Evolutionary conservation across 768 basidiomycete species (phyloP), one percentile per base, ranked within the genome.

Genomic region (Leccinum rimulosum): DNA sequence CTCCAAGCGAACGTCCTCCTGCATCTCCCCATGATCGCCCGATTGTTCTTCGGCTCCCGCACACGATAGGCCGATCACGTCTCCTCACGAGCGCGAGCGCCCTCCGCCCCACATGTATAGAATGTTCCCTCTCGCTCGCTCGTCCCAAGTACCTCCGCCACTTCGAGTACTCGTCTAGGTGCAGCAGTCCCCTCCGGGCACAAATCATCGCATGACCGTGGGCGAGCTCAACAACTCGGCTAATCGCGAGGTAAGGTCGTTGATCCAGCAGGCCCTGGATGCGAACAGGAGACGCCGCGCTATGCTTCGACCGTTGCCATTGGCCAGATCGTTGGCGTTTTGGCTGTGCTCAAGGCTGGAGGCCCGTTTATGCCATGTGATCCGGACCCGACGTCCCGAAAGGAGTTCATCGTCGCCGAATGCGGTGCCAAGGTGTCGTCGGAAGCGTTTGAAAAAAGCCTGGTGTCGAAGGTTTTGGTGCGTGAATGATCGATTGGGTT

Each of bases 321-420:
- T 22, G 62, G 64, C 50, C 70, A 71, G 19, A 64, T 71, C 14
- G 50, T 74, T 9, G 70, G 64, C 40, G 60, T 73, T 22, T 58
- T 74, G 52, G 70, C 73, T 0, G 69, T 74, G 50, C 64, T 74
- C 57, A 74, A 74, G 54, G 68, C 73, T 11, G 73, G 73, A 43
- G 71, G 65, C 11, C 40, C 57, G 4, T 66, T 66, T 3, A 65
- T 66, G 22, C 65, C 65, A 1, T 55, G 66, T 55, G 67, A 66
- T 54, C 65, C 67, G 5, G 65, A 73, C 61, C 73, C 73, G 25
- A 65, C 63, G 6, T 58, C 66, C 25, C 62, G 73, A 52, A 68
- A 67, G 50, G 69, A 74, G 28, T 55, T 71, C 2, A 67, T 73
- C 52, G 56, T 72, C 33, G 55, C 58, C 6, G 70, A 70, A 15